Evolutionary conservation across 2,329 filamentous ascomycete genomes (phyloP).

Genomic region (Xylariaceae sp.): DNA sequence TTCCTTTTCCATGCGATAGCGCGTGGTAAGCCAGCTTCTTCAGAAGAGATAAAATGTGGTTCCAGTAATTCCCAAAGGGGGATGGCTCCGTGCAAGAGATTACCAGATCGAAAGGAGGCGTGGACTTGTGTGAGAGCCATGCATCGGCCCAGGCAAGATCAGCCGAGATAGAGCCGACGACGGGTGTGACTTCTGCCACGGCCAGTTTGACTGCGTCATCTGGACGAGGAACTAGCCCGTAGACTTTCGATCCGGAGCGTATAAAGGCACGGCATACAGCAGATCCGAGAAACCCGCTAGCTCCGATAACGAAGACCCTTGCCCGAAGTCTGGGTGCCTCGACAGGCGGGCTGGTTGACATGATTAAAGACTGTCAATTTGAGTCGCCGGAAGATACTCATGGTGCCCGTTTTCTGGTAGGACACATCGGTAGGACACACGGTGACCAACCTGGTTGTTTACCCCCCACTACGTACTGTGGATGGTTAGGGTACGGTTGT

Average conservation of each 20-base stretch:
- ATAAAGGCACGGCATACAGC: slow-evolving; percentile 41
- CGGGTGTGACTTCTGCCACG: slow-evolving; percentile 35
- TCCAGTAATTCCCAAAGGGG: slow-evolving; percentile 36
- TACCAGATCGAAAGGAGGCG: slow-evolving; percentile 36
- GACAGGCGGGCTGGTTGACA: slow-evolving; percentile 2
- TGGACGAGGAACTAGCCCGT: slow-evolving; percentile 38
- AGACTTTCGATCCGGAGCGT: slow-evolving; percentile 39
- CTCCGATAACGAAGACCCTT: slow-evolving; percentile 42
- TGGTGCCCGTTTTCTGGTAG: too few species aligned
- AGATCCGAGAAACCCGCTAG: slow-evolving; percentile 44
- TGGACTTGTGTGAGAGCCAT: slow-evolving; percentile 21
- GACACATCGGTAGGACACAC: too few species aligned
- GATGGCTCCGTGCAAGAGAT: slow-evolving; percentile 39
- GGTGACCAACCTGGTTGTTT: too few species aligned
- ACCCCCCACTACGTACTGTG: too few species aligned
- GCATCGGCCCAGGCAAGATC: slow-evolving; percentile 22
- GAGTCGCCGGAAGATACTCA: too few species aligned
- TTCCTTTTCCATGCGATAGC: slow-evolving; percentile 30
- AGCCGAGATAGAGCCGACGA: slow-evolving; percentile 34
- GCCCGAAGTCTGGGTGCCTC: slow-evolving; percentile 9
- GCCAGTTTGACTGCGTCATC: slow-evolving; percentile 28
- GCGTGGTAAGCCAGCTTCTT: slow-evolving; percentile 30
- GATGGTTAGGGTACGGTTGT: too few species aligned
- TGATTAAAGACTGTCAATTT: neutral
- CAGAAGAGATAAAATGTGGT: slow-evolving; percentile 33